These are phyloP conservation scores for Clavispora vitiphila DNA, from an alignment of 805 yeast genomes.

Conservation along the genomic window DNA sequence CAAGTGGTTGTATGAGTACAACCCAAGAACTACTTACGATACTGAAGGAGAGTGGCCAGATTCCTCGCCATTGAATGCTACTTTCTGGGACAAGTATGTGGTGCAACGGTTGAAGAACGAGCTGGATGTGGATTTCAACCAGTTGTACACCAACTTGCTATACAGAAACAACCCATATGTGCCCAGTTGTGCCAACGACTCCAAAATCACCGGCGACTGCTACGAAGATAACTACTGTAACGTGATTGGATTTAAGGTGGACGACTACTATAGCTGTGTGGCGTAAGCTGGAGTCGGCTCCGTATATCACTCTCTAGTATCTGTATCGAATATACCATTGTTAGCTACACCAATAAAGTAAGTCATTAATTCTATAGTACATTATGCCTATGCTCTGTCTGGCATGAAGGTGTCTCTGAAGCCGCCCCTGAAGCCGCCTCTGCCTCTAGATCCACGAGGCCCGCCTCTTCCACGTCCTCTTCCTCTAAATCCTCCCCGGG, in stretches of 20 bases:
- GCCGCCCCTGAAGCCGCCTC: conserved; percentile 17
- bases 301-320: too few relatives aligned
- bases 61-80: conserved; percentile 56
- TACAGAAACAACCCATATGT: conserved; percentile 53
- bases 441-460: conserved; percentile 20
- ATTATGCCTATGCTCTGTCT: neutral
- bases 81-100: conserved; percentile 58
- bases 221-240: conserved; percentile 14
- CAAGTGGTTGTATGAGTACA: conserved; percentile 58
- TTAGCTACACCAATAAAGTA: too few relatives aligned
- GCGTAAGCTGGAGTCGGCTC: too few relatives aligned
- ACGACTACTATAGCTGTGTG: conserved; percentile 9
- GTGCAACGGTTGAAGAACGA: conserved; percentile 38
- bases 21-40: conserved; percentile 56
- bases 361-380: neutral
- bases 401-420: conserved; percentile 9
- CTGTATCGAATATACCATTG: too few relatives aligned
- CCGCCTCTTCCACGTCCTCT: conserved; percentile 30
- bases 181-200: conserved; percentile 27
- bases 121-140: conserved; percentile 41
- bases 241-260: conserved; percentile 12
- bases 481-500: conserved; percentile 43
- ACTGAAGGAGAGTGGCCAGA: conserved; percentile 52
- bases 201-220: conserved; percentile 8
- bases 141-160: conserved; percentile 44